These are phyloP conservation scores for Talaromyces sp. DNA, from an alignment of 2,329 filamentous ascomycete species.

Conservation along the genomic window DNA sequence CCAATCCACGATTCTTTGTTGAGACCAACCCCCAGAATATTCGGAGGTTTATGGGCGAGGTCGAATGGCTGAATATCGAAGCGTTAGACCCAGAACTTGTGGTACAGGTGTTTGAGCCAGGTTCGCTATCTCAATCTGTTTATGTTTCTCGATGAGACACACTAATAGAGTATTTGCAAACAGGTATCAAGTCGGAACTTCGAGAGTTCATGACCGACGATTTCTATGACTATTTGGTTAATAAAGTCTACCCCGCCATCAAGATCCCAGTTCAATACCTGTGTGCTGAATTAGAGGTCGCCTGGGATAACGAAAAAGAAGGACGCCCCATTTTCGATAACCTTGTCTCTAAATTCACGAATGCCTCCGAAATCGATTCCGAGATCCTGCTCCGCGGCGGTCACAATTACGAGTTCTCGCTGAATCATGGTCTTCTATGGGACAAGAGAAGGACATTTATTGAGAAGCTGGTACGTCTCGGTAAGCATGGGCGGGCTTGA, in stretches of 20 bases:
- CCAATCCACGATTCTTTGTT: conserved; percentile 13
- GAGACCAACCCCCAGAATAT: conserved; percentile 15
- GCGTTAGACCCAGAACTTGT: conserved; percentile 10
- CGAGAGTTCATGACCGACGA: conserved; percentile 9
- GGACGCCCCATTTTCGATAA: conserved; percentile 13
- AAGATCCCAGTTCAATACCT: conserved; percentile 16
- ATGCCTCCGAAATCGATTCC: conserved; percentile 9
- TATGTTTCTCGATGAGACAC: neutral
- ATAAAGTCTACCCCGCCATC: conserved; percentile 11
- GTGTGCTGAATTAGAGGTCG: conserved; percentile 14
- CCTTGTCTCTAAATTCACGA: conserved; percentile 10
- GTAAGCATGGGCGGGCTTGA: neutral
- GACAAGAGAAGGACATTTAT: conserved; percentile 15
- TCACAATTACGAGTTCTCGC: conserved; percentile 18
- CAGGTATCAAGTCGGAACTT: conserved; percentile 17
- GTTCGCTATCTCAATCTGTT: neutral
- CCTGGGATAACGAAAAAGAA: conserved; percentile 15
- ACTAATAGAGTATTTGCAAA: neutral
- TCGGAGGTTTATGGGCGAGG: conserved; percentile 14
- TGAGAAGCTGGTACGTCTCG: conserved; percentile 15
- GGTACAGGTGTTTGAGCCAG: conserved; percentile 14
- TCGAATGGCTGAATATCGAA: conserved; percentile 15
- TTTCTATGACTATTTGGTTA: conserved; percentile 12
- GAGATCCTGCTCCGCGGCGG: conserved; percentile 13
- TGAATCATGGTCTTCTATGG: conserved; percentile 3